Base-by-base conservation (phyloP, 345 rosid species). In the Aquilaria malaccensis region DNA sequence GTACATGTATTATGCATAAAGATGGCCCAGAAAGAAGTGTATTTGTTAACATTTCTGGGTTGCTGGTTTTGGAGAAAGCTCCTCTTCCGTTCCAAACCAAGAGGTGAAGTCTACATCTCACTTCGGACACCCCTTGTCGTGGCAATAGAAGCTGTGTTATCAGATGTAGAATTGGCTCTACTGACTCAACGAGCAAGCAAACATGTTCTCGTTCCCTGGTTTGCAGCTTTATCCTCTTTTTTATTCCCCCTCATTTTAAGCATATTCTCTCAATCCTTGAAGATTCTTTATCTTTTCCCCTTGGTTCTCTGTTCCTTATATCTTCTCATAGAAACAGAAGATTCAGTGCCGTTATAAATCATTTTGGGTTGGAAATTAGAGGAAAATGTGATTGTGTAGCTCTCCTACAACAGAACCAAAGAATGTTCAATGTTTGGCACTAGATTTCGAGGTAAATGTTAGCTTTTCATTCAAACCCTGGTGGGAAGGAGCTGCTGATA, bases 1-100 rank as follows among this genome's bases (percentile, higher is more conserved):
- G 88, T 94, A 94, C 86, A 88, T 94, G 99, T 94, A 94, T 76
- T 94, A 82, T 75, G 97, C 96, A 59, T 94, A 79, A 80, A 67
- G 62, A 63, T 33, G 65, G 64, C 69, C 61, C 66, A 58, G 65
- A 66, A 66, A 64, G 75, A 68, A 70, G 64, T 50, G 64, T 61
- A 59, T 66, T 71, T 68, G 75, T 73, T 64, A 64, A 61, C 73
- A 56, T 53, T 64, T 74, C 56, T 56, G 76, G 83, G 80, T 75
- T 79, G 81, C 84, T 79, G 77, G 43, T 37, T 22, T 67, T 5
- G 77, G 76, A 70, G 75, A 77, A 77, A 79, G 74, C 80, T 63
- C 62, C 77, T 67, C 76, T 66, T 60, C 22, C 70, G 52, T 68
- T 68, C 81, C 69, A 60, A 69, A 64, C 63, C 33, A 55, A 52